Base-by-base conservation (phyloP, 2,329 filamentous ascomycete genomes). In the Colletotrichum chrysophilum region DNA sequence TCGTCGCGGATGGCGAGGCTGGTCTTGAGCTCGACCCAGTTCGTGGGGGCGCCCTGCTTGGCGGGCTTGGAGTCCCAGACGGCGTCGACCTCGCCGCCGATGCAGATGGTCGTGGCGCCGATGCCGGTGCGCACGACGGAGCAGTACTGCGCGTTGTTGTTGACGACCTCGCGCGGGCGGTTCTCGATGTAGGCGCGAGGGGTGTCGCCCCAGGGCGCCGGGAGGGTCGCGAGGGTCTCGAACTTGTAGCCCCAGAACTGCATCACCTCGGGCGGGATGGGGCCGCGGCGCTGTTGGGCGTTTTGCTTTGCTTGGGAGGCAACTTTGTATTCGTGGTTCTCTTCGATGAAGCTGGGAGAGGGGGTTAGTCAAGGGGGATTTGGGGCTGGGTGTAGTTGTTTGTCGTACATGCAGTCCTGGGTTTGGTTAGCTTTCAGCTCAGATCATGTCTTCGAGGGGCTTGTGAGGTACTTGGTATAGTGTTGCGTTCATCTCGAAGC, bases 161-260 rank as follows among this genome's bases (percentile, higher is more conserved):
- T 96, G 66, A 98, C 96, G 10, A 93, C 81, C 70, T 94, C 88
- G 4, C 91, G 84, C 58, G 94, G 92, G 32, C 97, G 92, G 71
- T 86, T 87, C 82, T 98, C 96, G 77, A 99, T 98, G 74, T 93
- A 92, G 1, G 94, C 93, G 71, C 95, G 91, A 1, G 92, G 87
- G 0, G 92, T 93, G 72, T 94, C 91, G 70, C 90, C 92, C 93
- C 96, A 98, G 1, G 93, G 90, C 4, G 89, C 86, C 4, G 95
- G 93, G 5, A 98, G 86, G 3, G 97, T 93, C 8, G 93, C 92
- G 3, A 99, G 85, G 0, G 95, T 94, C 84, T 99, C 97, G 80
- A 99, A 99, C 83, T 99, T 99, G 87, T 99, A 99, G 43, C 96
- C 96, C 96, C 96, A 98, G 82, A 93, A 99, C 66, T 93, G 92